Conservation (phyloP, 441 rosid genomes). For the Aleurites moluccanus region DNA sequence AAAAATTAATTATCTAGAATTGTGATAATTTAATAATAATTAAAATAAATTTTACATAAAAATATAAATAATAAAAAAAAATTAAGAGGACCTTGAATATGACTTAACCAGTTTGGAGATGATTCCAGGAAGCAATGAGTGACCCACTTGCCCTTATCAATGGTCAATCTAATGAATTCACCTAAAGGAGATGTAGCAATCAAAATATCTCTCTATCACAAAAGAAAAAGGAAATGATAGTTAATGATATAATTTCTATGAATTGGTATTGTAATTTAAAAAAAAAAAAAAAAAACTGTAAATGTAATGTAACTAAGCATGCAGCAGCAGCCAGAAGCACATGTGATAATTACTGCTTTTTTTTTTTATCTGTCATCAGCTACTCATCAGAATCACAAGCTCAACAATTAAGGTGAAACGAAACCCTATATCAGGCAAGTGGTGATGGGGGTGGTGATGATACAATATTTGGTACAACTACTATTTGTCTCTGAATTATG, state of each 20-base stretch:
- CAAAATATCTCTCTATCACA: neutral
- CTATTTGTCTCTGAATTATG: too few species aligned
- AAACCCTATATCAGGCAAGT: constrained; percentile 4
- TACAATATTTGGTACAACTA: constrained; percentile 18
- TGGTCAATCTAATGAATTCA: constrained; percentile 9
- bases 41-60: too few species aligned
- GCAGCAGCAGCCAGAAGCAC: constrained; percentile 11
- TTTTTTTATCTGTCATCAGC: constrained; percentile 15
- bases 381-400: neutral
- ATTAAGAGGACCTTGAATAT: neutral
- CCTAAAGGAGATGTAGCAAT: constrained; percentile 16
- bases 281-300: neutral
- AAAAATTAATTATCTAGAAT: too few species aligned
- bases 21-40: too few species aligned
- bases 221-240: neutral
- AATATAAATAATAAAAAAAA: too few species aligned
- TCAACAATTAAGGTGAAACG: constrained; percentile 22
- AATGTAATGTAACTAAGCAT: neutral
- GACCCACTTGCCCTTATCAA: constrained; percentile 22
- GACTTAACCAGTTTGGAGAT: neutral
- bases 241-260: neutral
- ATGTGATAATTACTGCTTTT: constrained; percentile 21
- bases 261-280: too few species aligned
- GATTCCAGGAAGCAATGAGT: neutral
- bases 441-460: too few species aligned